A percentile compares a stretch with the other conserved stretches of the same genome.
phyloP scores from a whole-genome alignment of 768 basidiomycete species.

The Chalciporus sphaerocephalus region DNA sequence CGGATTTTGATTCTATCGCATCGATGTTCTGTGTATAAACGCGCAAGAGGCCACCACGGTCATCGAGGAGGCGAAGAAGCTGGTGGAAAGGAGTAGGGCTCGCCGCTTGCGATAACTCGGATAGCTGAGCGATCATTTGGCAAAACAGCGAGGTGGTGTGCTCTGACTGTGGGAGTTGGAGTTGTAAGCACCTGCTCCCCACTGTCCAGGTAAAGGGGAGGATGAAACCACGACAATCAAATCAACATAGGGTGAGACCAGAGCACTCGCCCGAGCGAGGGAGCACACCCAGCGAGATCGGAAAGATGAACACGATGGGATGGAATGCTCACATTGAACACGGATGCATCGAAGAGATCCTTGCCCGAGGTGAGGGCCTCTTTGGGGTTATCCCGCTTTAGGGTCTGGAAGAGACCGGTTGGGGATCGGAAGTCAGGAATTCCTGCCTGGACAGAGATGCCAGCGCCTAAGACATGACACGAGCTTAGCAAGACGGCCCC shows the following conservation, averaged over 20 bases:
- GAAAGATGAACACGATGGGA: constrained; percentile 1
- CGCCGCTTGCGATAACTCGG: constrained; percentile 65
- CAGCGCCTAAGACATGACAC: constrained; percentile 56
- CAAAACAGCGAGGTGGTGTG: constrained; percentile 74
- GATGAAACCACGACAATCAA: neutral
- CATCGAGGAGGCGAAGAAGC: constrained; percentile 69
- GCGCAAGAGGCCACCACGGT: constrained; percentile 69
- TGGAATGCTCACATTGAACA: constrained; percentile 64
- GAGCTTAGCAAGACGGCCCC: neutral
- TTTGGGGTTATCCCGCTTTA: constrained; percentile 75
- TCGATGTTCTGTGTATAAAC: constrained; percentile 96
- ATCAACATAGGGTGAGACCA: neutral
- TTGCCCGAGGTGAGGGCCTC: constrained; percentile 70
- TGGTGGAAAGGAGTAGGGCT: constrained; percentile 79
- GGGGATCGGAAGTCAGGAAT: constrained; percentile 88
- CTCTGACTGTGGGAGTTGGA: constrained; percentile 55
- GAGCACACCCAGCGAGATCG: constrained; percentile 2
- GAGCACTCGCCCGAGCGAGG: neutral
- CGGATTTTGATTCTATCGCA: constrained; percentile 81
- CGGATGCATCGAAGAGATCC: constrained; percentile 87
- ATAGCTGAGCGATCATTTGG: constrained; percentile 85
- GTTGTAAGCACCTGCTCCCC: constrained; percentile 18
- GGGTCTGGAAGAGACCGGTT: constrained; percentile 71
- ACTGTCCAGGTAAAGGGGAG: constrained; percentile 4
- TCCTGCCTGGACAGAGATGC: constrained; percentile 81